Evolutionary conservation across 2,329 filamentous ascomycete genomes (phyloP).

Genomic region (Hymenoscyphus scutula): DNA sequence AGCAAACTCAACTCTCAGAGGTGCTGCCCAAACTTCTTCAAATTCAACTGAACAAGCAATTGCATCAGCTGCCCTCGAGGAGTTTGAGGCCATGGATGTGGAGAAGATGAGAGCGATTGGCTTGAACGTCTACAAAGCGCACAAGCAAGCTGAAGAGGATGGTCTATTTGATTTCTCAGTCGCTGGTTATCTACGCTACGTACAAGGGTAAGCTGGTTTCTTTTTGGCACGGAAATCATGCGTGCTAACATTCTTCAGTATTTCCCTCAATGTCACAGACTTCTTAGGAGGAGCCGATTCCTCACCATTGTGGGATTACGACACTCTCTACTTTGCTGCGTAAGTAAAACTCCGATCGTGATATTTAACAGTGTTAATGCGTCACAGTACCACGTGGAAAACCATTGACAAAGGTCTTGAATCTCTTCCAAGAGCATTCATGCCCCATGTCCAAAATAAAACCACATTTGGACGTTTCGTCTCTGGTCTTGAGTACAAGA

Average conservation of each 20-base stretch:
- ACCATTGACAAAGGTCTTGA: slow-evolving; percentile 45
- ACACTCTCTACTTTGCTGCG: slow-evolving; percentile 27
- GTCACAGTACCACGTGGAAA: slow-evolving; percentile 17
- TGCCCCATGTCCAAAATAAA: slow-evolving; percentile 56
- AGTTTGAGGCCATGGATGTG: slow-evolving; percentile 16
- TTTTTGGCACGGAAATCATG: slow-evolving; percentile 40
- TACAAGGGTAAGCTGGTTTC: slow-evolving; percentile 63
- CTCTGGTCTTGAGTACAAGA: slow-evolving; percentile 53
- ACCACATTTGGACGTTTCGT: slow-evolving; percentile 57
- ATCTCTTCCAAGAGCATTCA: slow-evolving; percentile 60
- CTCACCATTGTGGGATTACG: slow-evolving; percentile 37
- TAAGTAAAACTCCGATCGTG: background rate
- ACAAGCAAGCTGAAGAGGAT: slow-evolving; percentile 56
- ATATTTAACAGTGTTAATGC: background rate
- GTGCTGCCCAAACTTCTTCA: slow-evolving; percentile 18
- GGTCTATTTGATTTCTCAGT: slow-evolving; percentile 68
- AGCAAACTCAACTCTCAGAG: slow-evolving; percentile 20
- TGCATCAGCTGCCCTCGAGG: slow-evolving; percentile 14
- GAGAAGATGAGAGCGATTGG: slow-evolving; percentile 52
- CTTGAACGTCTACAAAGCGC: slow-evolving; percentile 26
- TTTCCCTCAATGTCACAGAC: slow-evolving; percentile 12
- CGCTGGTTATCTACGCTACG: slow-evolving; percentile 67
- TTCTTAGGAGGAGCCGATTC: slow-evolving; percentile 9
- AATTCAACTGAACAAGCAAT: slow-evolving; percentile 22
- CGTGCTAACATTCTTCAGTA: slow-evolving; percentile 14